Evolutionary conservation across 2,329 filamentous ascomycete species (phyloP), one percentile per base, ranked within the genome.

Genomic region (Claviceps paspali): DNA sequence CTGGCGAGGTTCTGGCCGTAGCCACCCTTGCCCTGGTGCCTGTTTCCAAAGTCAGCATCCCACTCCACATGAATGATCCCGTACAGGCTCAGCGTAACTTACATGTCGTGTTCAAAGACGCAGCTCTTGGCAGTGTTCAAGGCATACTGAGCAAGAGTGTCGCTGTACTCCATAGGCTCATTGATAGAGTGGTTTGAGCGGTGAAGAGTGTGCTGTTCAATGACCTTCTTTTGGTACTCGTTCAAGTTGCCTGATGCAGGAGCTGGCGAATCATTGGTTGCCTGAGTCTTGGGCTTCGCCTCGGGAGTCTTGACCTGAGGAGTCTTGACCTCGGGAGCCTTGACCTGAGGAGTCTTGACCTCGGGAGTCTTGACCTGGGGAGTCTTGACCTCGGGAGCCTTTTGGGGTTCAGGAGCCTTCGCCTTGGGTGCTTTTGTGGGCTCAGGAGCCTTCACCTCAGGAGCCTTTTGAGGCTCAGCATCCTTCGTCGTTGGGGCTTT

Each of bases 1-100:
- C 79, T 77, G 52, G 83, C 88, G 41, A 96, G 79, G 70, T 96
- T 98, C 65, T 98, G 91, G 45, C 91, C 91, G 53, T 91, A 92
- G 31, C 70, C 67, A 38, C 74, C 75, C 35, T 63, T 67, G 43
- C 73, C 72, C 33, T 70, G 63, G 19, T 63, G 55, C 49, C 70
- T 76, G n/a, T 48, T 41, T 29, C 41, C 3, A n/a, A 12, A 41
- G 50, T 67, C 43, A 67, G 59, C 18, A 22, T 7, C 15, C n/a
- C 19, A n/a, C 14, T 11, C 11, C 26, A 12, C 8, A 37, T 17
- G 9, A 21, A 26, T 14, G 2, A 3, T 14, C 7, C 1, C 7
- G 11, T 2, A 3, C 19, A 34, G 17, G 9, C 4, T 14, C 10
- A 5, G 33, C 14, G 30, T 15, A n/a, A 65, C 76, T 64, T 72